Conservation (phyloP, 257 asterid species). For the Solanum virginianum region DNA sequence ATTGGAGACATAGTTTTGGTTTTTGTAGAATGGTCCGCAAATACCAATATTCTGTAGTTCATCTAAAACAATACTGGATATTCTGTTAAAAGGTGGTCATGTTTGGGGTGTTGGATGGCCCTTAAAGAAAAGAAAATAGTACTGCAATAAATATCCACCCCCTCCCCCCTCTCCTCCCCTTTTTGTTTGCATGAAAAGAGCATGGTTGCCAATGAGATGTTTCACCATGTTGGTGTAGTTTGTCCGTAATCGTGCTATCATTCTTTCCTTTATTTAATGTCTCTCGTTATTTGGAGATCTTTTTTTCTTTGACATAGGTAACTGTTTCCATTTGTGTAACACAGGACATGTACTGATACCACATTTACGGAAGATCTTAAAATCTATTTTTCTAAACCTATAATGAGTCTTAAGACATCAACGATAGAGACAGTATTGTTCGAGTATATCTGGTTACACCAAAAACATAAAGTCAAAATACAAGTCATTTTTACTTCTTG, state of each 20-base stretch:
- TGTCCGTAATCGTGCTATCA: neutral
- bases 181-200: neutral
- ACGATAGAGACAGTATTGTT: no score
- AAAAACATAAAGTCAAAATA: no score
- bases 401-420: no score
- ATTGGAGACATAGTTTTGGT: neutral
- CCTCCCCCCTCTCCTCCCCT: neutral
- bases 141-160: neutral
- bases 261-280: neutral
- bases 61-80: no score
- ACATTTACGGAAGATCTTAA: no score
- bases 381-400: no score
- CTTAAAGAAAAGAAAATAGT: neutral
- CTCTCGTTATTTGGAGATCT: neutral
- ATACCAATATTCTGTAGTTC: no score
- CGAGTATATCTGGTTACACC: no score
- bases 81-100: neutral
- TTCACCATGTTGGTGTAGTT: neutral
- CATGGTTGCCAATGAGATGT: neutral
- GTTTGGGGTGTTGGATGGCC: neutral
- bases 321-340: no score
- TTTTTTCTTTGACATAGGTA: neutral
- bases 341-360: no score
- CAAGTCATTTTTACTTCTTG: no score
- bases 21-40: neutral